Base-by-base conservation (phyloP, 257 asterid species). In the Striga asiatica region DNA sequence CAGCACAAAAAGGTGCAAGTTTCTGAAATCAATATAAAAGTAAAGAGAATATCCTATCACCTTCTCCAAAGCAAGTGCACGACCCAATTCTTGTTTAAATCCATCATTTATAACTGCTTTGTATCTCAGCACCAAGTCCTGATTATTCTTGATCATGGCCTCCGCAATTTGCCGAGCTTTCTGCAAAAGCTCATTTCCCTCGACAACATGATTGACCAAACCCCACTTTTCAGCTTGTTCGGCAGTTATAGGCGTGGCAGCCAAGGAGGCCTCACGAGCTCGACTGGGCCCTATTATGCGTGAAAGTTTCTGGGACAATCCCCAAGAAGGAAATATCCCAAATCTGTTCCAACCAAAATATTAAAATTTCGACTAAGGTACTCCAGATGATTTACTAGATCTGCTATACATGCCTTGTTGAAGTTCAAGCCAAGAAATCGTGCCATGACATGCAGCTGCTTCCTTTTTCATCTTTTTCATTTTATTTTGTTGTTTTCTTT, bases 281-380 rank as follows among this genome's bases (percentile, higher is more conserved):
- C 95, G 75, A 60, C 63, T 69, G 8, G 88, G 94, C 19, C 98
- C 98, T 42, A 87, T 87, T 62, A 80, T 60, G 16, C 97, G 95
- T 12, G 93, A 68, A 57, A 91, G 94, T 81, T 91, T 91, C 81
- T 91, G 98, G 49, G 98, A 91, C 29, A 91, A 71, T 39, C 98
- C 98, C 98, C 97, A 91, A 0, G 98, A 91, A 49, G 98, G 97
- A 74, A 91, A 91, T 78, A 91, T 87, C 37, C 95, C 98, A 71
- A 91, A 91, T 71, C 98, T 91, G 78, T n/a, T n/a, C 21, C 39
- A 67, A 5, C 42, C 16, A 1, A 54, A 66, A 38, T 60, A 62
- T 37, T 64, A 43, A 32, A 21, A 39, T 43, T 43, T 43, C 24
- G 50, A 18, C 2, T 45, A 45, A 45, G 9, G 22, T 45, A 56